Percentiles rank a stretch among this genome's conserved stretches.
Evolutionary conservation across 495 filamentous ascomycete genomes (phyloP).

Genomic region (Pyrenula massariospora): DNA sequence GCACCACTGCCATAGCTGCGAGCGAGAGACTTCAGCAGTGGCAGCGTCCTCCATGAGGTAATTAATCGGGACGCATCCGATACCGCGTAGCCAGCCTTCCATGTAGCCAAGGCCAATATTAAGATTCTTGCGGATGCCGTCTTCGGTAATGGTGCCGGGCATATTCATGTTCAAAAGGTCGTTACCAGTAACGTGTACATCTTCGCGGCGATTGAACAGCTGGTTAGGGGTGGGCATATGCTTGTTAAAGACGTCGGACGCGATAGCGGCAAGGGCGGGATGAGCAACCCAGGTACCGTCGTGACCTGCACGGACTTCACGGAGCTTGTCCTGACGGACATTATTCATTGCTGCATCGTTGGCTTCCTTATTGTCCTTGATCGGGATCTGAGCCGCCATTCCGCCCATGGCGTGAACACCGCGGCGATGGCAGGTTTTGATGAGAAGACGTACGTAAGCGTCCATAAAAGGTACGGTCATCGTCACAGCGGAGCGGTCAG

Average conservation of each 20-base stretch:
- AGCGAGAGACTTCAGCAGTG: slow-evolving; percentile 87
- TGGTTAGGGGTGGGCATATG: slow-evolving; percentile 99
- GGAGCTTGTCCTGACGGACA: slow-evolving; percentile 90
- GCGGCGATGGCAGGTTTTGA: slow-evolving; percentile 92
- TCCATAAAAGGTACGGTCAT: slow-evolving; percentile 99
- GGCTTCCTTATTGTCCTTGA: slow-evolving; percentile 82
- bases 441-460: slow-evolving; percentile 87
- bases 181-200: slow-evolving; percentile 73
- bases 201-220: slow-evolving; percentile 80
- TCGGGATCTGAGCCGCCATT: slow-evolving; percentile 98
- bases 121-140: slow-evolving; percentile 94
- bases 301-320: slow-evolving; percentile 90
- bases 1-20: slow-evolving; percentile 94
- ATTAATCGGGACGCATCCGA: slow-evolving; percentile 97
- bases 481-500: slow-evolving; percentile 81
- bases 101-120: slow-evolving; percentile 96
- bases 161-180: slow-evolving; percentile 98
- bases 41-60: slow-evolving; percentile 99
- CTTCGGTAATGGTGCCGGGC: slow-evolving; percentile 86
- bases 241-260: slow-evolving; percentile 92
- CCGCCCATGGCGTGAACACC: slow-evolving; percentile 98
- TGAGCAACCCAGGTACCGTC: slow-evolving; percentile 97
- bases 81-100: slow-evolving; percentile 93
- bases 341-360: slow-evolving; percentile 92
- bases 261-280: slow-evolving; percentile 82